A percentile compares a stretch with the other conserved stretches of the same genome.
phyloP scores from a whole-genome alignment of 768 basidiomycete species.

The Asterophora lycoperdoides region DNA sequence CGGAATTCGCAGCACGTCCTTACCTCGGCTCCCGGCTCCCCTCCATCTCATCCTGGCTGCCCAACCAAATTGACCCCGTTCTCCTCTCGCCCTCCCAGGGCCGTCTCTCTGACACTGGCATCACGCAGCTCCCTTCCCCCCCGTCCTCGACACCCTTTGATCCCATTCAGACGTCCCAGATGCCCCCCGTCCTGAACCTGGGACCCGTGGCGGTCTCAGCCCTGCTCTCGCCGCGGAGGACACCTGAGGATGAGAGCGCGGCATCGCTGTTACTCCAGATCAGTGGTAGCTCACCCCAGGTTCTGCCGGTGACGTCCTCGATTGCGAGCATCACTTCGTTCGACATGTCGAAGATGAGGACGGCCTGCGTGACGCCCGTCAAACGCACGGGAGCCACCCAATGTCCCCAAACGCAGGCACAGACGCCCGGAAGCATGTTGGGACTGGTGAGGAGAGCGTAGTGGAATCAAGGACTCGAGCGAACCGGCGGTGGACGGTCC shows the following conservation, averaged over 20 bases:
- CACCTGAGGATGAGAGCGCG: constrained; percentile 67
- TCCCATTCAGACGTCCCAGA: constrained; percentile 30
- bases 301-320: not conserved
- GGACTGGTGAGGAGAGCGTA: constrained; percentile 12
- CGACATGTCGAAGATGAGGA: constrained; percentile 12
- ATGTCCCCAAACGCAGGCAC: constrained; percentile 16
- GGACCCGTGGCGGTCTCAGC: constrained; percentile 22
- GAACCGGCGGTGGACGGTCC: no score
- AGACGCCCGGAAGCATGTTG: constrained; percentile 20
- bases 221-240: constrained; percentile 25
- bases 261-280: constrained; percentile 67
- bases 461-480: not conserved
- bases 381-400: not conserved
- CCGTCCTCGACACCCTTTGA: constrained; percentile 52
- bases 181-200: constrained; percentile 41
- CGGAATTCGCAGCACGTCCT: constrained; percentile 8
- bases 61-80: constrained; percentile 30
- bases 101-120: constrained; percentile 14
- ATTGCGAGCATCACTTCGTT: not conserved
- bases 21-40: constrained; percentile 43
- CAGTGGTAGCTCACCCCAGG: constrained; percentile 38
- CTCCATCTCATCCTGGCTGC: constrained; percentile 67
- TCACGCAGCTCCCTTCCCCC: constrained; percentile 47
- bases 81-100: constrained; percentile 21
- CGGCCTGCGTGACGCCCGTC: constrained; percentile 5